Percentiles rank a stretch among this genome's conserved stretches.
These are phyloP conservation scores for Triadica sebifera DNA, from an alignment of 345 rosid species.

Conservation along the genomic window DNA sequence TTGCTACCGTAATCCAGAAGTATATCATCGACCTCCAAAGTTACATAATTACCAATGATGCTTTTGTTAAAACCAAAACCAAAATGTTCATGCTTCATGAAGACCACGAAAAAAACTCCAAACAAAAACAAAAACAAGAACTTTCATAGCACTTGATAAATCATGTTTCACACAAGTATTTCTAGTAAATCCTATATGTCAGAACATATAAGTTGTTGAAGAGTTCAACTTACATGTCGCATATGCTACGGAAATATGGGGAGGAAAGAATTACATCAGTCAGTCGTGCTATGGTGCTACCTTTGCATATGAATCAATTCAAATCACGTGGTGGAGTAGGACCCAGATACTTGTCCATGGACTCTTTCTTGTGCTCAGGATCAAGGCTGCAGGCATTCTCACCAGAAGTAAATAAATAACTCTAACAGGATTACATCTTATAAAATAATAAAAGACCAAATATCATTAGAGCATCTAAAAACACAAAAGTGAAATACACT, in stretches of 20 bases:
- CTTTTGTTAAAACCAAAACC: too few species aligned
- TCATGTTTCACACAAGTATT: neutral
- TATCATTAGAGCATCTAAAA: neutral
- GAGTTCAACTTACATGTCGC: constrained; percentile 17
- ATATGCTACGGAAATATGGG: neutral
- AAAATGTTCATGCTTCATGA: too few species aligned
- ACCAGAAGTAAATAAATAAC: constrained; percentile 15
- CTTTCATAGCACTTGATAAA: neutral
- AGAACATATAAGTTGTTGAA: neutral
- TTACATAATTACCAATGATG: neutral
- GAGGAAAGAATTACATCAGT: neutral
- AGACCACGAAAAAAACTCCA: too few species aligned
- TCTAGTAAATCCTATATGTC: neutral
- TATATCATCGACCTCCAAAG: neutral
- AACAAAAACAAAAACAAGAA: constrained; percentile 25
- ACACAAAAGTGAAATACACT: constrained; percentile 3
- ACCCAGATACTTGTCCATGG: constrained; percentile 94
- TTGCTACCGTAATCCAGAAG: neutral
- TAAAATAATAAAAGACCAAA: neutral
- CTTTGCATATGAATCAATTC: constrained; percentile 21
- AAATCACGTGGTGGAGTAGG: constrained; percentile 45
- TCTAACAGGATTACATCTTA: neutral
- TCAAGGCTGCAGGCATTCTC: constrained; percentile 69
- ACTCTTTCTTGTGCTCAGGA: constrained; percentile 91
- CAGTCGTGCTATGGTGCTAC: neutral